Percentiles rank a stretch among this genome's conserved stretches.
phyloP scores from a whole-genome alignment of 129 eudicot genomes.

The Apium graveolens region DNA sequence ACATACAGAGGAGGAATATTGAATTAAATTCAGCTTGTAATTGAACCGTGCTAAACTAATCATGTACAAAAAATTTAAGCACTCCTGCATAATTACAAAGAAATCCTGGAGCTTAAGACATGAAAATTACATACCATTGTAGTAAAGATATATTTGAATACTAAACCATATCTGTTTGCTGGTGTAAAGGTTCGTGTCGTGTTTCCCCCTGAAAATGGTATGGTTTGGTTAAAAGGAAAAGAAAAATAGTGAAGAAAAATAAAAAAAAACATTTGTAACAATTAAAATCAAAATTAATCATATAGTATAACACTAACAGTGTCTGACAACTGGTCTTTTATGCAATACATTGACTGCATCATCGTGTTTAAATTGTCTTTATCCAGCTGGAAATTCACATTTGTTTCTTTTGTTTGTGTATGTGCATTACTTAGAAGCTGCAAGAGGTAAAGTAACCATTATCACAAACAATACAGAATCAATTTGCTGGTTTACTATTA shows the following conservation, averaged over 20 bases:
- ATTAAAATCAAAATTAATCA: not conserved
- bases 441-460: slow-evolving; percentile 10
- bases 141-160: not conserved
- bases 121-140: not conserved
- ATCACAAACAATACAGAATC: slow-evolving; percentile 12
- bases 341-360: slow-evolving; percentile 46
- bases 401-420: slow-evolving; percentile 34
- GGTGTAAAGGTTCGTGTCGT: not conserved
- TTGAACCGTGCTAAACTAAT: not conserved
- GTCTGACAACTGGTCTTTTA: slow-evolving; percentile 33
- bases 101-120: slow-evolving; percentile 1
- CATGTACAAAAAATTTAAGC: not conserved
- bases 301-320: slow-evolving; percentile 34
- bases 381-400: slow-evolving; percentile 41
- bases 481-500: not conserved
- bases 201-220: slow-evolving; percentile 10
- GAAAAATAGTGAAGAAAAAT: not conserved
- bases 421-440: slow-evolving; percentile 42
- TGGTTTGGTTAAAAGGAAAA: not conserved
- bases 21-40: not conserved
- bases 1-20: not conserved
- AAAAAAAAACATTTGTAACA: not conserved
- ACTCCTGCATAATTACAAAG: not conserved
- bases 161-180: slow-evolving; percentile 9
- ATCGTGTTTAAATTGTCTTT: slow-evolving; percentile 57